Evolutionary conservation across 345 rosid genomes (phyloP).

Genomic region (Sapria himalayana): DNA sequence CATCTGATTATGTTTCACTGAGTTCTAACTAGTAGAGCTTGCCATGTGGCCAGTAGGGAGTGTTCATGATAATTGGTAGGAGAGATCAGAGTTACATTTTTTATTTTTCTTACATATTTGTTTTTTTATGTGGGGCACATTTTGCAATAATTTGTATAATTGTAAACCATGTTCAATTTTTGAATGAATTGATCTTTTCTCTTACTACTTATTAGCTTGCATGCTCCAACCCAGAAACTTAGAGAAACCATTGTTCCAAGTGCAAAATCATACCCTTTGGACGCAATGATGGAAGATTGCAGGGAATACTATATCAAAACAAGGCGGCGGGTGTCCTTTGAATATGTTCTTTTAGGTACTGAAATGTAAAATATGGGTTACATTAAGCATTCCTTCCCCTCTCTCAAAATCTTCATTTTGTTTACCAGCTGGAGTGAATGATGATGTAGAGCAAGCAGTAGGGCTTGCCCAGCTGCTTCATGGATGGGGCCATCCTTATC

Average conservation of each 20-base stretch:
- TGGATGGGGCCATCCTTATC: slow-evolving; percentile 62
- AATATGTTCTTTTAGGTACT: slow-evolving; percentile 79
- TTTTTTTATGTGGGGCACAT: no score
- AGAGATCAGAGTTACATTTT: no score
- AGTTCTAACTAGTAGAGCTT: no score
- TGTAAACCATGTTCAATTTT: no score
- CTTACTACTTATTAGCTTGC: slow-evolving; percentile 32
- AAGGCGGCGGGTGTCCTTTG: slow-evolving; percentile 70
- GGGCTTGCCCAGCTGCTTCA: slow-evolving; percentile 76
- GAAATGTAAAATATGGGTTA: not conserved
- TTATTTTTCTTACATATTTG: no score
- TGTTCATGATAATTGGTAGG: no score
- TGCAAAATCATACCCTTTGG: slow-evolving; percentile 85
- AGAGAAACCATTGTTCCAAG: slow-evolving; percentile 83
- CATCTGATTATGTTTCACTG: no score
- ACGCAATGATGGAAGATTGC: slow-evolving; percentile 85
- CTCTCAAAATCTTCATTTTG: slow-evolving; percentile 3
- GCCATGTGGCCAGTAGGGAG: no score
- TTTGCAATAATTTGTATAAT: no score
- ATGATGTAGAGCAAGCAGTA: slow-evolving; percentile 45
- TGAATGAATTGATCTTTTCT: slow-evolving; percentile 5
- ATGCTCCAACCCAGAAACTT: slow-evolving; percentile 83
- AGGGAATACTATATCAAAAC: slow-evolving; percentile 66
- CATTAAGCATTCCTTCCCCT: not conserved
- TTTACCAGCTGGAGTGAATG: slow-evolving; percentile 77